Evolutionary conservation across 768 basidiomycete genomes (phyloP).

Genomic region (Glaciozyma martinii): DNA sequence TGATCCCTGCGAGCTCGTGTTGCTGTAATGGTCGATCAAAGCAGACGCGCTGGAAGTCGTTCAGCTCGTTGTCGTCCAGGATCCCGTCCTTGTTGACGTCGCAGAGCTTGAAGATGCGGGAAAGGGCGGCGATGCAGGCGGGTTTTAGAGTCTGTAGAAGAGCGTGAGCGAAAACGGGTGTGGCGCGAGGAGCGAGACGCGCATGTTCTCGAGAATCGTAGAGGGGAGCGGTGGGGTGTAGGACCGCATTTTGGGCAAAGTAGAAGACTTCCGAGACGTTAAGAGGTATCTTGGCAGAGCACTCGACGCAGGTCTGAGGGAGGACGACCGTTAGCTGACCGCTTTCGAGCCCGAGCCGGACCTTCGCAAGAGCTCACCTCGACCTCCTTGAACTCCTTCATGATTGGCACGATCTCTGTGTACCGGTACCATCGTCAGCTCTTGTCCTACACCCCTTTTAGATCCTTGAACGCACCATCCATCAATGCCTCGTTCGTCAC

Average conservation of each 20-base stretch:
- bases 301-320: conserved; percentile 81
- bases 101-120: conserved; percentile 91
- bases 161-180: neutral
- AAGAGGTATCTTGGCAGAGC: conserved; percentile 32
- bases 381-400: conserved; percentile 85
- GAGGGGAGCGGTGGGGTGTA: conserved; percentile 91
- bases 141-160: conserved; percentile 67
- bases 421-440: neutral
- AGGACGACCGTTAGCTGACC: neutral
- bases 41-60: conserved; percentile 96
- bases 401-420: conserved; percentile 75
- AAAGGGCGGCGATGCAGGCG: conserved; percentile 74
- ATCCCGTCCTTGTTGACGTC: conserved; percentile 90
- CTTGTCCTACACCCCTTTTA: neutral
- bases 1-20: conserved; percentile 94
- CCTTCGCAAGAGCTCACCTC: conserved; percentile 11
- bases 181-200: conserved; percentile 16
- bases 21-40: conserved; percentile 85
- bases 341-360: neutral
- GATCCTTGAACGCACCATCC: conserved; percentile 46
- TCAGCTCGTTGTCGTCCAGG: conserved; percentile 78
- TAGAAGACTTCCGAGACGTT: conserved; percentile 90
- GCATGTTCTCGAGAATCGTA: conserved; percentile 96
- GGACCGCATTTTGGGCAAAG: conserved; percentile 94
- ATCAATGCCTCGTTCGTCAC: conserved; percentile 90